These are phyloP conservation scores for Durusdinium trenchii DNA, from an alignment of 73 alveolate species.

Conservation along the genomic window DNA sequence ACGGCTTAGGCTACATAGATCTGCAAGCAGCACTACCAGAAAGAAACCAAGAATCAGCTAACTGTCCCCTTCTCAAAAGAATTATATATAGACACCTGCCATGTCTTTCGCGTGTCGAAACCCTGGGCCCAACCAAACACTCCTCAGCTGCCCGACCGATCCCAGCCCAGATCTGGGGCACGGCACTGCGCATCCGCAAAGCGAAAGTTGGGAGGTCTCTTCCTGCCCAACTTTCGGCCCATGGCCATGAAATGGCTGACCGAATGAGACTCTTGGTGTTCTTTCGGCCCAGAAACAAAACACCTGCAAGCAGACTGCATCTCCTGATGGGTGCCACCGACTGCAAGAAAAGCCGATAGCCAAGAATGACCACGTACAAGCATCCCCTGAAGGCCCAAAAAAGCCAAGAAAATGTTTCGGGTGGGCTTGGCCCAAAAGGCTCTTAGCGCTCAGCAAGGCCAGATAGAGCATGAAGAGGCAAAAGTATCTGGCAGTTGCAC, in stretches of 20 bases:
- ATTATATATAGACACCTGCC: too few relatives aligned
- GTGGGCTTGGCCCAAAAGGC: neutral
- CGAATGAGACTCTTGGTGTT: neutral
- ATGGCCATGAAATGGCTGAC: neutral
- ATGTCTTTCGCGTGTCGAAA: too few relatives aligned
- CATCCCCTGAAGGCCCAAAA: slow-evolving; percentile 49
- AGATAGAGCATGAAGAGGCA: slow-evolving; percentile 85
- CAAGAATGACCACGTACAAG: slow-evolving; percentile 36
- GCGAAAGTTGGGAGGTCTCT: neutral
- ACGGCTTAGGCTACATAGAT: too few relatives aligned
- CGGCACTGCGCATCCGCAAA: slow-evolving; percentile 57
- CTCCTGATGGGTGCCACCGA: slow-evolving; percentile 42
- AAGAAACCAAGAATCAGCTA: neutral
- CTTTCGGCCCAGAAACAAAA: neutral
- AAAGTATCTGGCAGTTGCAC: slow-evolving; percentile 29
- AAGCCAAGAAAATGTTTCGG: neutral
- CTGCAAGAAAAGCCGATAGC: slow-evolving; percentile 61
- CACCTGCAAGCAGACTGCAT: neutral
- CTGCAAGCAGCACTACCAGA: neutral
- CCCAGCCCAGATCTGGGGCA: neutral
- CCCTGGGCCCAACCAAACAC: too few relatives aligned
- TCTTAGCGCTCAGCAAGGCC: slow-evolving; percentile 14
- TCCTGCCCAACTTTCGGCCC: neutral
- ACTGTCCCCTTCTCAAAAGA: too few relatives aligned
- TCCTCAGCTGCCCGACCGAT: neutral